Percentiles rank a stretch among this genome's conserved stretches.
Conservation (phyloP, 257 asterid species). For the Marsdenia floribunda region DNA sequence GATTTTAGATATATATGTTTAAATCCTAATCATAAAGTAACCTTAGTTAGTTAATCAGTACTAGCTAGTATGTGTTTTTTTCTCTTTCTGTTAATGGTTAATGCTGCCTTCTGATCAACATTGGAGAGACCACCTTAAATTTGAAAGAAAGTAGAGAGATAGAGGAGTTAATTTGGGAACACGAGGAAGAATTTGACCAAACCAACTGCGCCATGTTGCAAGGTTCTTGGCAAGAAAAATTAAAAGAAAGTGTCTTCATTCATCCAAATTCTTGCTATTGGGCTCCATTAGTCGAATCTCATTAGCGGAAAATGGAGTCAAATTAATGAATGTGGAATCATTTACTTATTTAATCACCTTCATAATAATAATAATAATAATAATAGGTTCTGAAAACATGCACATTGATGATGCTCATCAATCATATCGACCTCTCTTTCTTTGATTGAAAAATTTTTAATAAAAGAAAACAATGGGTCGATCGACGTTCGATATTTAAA, state of each 20-base stretch:
- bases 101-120: background rate
- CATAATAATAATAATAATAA: background rate
- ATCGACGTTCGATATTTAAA: background rate
- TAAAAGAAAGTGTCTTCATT: constrained; percentile 25
- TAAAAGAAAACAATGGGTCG: background rate
- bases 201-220: constrained; percentile 21
- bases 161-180: constrained; percentile 16
- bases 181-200: constrained; percentile 31
- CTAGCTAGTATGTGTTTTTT: no score
- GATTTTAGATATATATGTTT: no score
- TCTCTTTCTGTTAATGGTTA: background rate
- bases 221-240: background rate
- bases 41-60: no score
- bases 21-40: no score
- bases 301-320: constrained; percentile 33
- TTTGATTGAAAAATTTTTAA: background rate
- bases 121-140: background rate
- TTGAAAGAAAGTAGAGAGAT: background rate
- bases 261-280: constrained; percentile 30
- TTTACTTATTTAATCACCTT: constrained; percentile 11
- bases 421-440: background rate
- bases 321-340: constrained; percentile 23
- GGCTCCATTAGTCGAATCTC: constrained; percentile 44
- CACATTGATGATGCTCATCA: constrained; percentile 10
- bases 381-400: constrained; percentile 13